phyloP scores from a whole-genome alignment of 176 grass and related monocot species.

The Thinopyrum elongatum region DNA sequence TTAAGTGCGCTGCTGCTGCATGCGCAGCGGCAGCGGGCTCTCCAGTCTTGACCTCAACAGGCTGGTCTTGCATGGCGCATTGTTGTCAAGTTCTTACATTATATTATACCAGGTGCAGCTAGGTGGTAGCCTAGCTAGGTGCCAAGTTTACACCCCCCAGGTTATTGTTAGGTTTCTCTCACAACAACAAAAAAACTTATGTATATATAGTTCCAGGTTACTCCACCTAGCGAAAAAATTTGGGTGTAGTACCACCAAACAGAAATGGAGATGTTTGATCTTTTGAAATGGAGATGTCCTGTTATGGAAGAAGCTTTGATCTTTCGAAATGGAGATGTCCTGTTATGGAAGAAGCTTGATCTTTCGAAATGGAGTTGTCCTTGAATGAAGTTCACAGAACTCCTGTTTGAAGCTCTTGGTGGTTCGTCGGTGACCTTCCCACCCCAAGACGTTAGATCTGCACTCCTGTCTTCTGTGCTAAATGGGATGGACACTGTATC shows the following conservation, averaged over 20 bases:
- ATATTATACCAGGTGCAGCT: background rate
- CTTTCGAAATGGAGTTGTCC: background rate
- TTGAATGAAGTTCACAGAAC: background rate
- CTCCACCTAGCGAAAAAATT: background rate
- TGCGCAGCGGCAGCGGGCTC: background rate
- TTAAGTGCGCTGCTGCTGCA: background rate
- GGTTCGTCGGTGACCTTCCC: background rate
- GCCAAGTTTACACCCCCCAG: background rate
- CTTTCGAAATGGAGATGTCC: no score
- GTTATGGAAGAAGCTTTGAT: no score
- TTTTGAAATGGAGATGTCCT: background rate
- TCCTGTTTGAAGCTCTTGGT: background rate
- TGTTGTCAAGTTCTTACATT: background rate
- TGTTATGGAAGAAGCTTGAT: no score
- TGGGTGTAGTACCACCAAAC: background rate
- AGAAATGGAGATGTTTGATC: background rate
- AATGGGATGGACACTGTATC: background rate
- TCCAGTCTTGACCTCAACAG: slow-evolving; percentile 18
- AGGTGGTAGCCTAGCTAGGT: background rate
- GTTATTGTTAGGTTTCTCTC: no score
- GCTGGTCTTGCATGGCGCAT: background rate
- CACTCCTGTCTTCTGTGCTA: background rate
- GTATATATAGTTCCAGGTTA: background rate
- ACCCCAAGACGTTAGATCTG: background rate
- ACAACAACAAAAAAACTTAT: no score